A percentile compares a stretch with the other conserved stretches of the same genome.
Conservation (phyloP, 768 basidiomycete species). For the Termitomyces sp. region DNA sequence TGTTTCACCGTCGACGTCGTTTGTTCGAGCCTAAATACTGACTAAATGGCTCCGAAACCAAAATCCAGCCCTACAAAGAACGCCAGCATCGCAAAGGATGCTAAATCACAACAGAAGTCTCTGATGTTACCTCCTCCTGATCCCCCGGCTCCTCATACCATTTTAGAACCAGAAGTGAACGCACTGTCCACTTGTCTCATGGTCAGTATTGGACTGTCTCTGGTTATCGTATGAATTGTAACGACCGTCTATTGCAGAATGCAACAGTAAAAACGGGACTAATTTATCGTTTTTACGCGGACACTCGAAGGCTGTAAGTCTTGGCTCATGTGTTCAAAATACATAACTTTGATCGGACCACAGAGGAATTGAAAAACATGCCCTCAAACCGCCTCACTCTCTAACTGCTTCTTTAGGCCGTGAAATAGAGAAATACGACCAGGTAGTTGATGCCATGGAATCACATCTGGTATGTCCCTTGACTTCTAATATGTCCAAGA, state of each 20-base stretch:
- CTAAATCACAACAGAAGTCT: slow-evolving; percentile 20
- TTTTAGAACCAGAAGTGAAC: slow-evolving; percentile 61
- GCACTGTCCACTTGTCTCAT: slow-evolving; percentile 54
- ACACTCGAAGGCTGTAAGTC: slow-evolving; percentile 58
- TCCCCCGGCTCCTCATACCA: slow-evolving; percentile 31
- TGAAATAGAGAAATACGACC: slow-evolving; percentile 76
- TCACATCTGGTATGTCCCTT: slow-evolving; percentile 50
- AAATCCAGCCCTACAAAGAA: slow-evolving; percentile 32
- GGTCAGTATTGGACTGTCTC: slow-evolving; percentile 26
- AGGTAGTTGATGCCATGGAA: slow-evolving; percentile 74
- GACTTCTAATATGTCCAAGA: neutral
- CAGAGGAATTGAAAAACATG: slow-evolving; percentile 55
- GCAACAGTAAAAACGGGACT: slow-evolving; percentile 68
- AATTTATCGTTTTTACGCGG: slow-evolving; percentile 64
- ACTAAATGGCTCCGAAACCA: slow-evolving; percentile 41
- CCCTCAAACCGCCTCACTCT: slow-evolving; percentile 57
- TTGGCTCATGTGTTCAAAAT: neutral
- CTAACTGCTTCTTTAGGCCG: slow-evolving; percentile 60
- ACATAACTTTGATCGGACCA: neutral
- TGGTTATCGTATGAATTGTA: slow-evolving; percentile 1
- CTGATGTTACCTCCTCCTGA: slow-evolving; percentile 53
- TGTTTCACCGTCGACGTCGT: no score
- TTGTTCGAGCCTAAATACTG: no score
- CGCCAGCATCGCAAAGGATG: slow-evolving; percentile 17
- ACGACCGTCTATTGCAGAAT: slow-evolving; percentile 33